phyloP scores from a whole-genome alignment of 805 yeast genomes.

The Suhomyces sp. region DNA sequence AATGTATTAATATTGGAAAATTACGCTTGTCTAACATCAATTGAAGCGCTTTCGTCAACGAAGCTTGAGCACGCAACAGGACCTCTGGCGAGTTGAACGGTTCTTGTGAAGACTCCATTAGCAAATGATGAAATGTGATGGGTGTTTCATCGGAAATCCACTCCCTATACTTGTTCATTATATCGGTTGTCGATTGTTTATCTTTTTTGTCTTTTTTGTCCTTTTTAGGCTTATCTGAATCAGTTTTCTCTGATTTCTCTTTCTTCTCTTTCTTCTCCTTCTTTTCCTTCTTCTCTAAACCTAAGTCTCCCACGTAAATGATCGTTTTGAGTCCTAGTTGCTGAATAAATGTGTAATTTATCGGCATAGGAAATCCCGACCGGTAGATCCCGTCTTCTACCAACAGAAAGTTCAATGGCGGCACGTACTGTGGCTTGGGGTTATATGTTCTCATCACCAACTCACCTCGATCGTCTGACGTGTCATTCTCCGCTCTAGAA shows the following conservation, averaged over 20 bases:
- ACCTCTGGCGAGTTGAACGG: slow-evolving; percentile 61
- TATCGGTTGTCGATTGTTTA: slow-evolving; percentile 53
- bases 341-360: slow-evolving; percentile 75
- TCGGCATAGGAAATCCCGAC: slow-evolving; percentile 90
- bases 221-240: slow-evolving; percentile 11
- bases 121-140: slow-evolving; percentile 57
- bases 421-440: slow-evolving; percentile 49
- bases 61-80: slow-evolving; percentile 36
- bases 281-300: slow-evolving; percentile 23
- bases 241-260: slow-evolving; percentile 11
- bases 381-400: slow-evolving; percentile 87
- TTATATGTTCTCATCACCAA: slow-evolving; percentile 5
- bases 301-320: slow-evolving; percentile 72
- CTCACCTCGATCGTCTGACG: not conserved
- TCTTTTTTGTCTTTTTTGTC: slow-evolving; percentile 24
- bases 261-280: slow-evolving; percentile 12
- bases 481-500: not conserved
- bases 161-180: slow-evolving; percentile 55
- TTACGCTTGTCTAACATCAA: slow-evolving; percentile 62
- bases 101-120: slow-evolving; percentile 73
- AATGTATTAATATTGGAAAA: slow-evolving; percentile 86
- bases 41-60: slow-evolving; percentile 56
- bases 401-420: slow-evolving; percentile 87
- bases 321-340: slow-evolving; percentile 74
- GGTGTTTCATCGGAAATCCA: slow-evolving; percentile 57